Base-by-base conservation (phyloP, 192 early-diverging fungal genomes). In the Thamnidium elegans region DNA sequence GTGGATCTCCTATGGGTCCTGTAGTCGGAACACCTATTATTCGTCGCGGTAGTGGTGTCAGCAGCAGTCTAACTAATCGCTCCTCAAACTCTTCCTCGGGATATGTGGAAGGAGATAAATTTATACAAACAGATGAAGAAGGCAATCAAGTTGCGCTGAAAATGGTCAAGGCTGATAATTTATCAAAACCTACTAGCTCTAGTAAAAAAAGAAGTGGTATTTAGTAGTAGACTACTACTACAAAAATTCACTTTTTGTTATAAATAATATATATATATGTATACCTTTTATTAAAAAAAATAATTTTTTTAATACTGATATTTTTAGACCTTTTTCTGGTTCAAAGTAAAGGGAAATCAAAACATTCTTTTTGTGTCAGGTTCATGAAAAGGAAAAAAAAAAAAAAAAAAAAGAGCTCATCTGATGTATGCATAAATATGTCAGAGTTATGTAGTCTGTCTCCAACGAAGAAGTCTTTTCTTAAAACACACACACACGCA, bases 91-190 rank as follows among this genome's bases (percentile, higher is more conserved):
- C 46, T n/a, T 42, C 50, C 17, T 34, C 45, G 1, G 64, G 50
- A 13, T 53, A 62, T 42, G 14, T 63, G 4, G 51, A 73, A 17
- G 71, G 65, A 1, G 63, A 67, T 47, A 63, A 48, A 13, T 73
- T 59, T 65, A 50, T 73, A 1, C 61, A 68, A 36, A 68, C 61
- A 47, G 62, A 68, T 54, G 66, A 73, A 51, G 66, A 73, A 45
- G 71, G 71, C 1, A 68, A 68, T 43, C 66, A 68, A 46, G 39
- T 73, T 20, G 61, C 59, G 36, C 44, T 58, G 50, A 73, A 73
- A 44, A 55, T 73, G 60, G 68, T 55, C 17, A 73, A 68, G 34
- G 71, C 66, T 4, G 48, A 62, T 17, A 52, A 67, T 3, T 43
- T 55, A 36, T 54, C 62, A 39, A 58, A 54, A 45, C 43, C 43